Evolutionary conservation across 495 filamentous ascomycete species (phyloP).

Genomic region (Hypoxylon lenormandii): DNA sequence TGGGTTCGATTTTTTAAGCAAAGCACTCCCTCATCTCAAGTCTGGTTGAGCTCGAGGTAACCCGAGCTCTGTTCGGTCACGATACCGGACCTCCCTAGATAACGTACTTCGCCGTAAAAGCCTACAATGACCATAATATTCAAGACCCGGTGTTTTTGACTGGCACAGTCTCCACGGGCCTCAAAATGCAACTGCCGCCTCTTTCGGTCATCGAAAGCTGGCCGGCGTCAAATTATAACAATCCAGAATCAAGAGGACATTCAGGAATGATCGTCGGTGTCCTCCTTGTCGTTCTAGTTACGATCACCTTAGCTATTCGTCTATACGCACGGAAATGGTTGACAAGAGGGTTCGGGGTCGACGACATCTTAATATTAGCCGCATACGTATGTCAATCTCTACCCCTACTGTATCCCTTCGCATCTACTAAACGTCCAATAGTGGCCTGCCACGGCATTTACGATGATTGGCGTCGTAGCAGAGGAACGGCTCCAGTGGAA

Average conservation of each 20-base stretch:
- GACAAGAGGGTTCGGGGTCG: constrained; percentile 59
- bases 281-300: constrained; percentile 54
- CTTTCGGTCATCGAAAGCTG: constrained; percentile 59
- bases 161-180: constrained; percentile 1
- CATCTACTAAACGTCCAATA: constrained; percentile 28
- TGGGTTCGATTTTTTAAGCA: constrained; percentile 9
- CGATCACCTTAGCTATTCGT: constrained; percentile 59
- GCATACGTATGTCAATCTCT: constrained; percentile 46
- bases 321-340: constrained; percentile 63
- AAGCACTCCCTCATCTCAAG: not conserved
- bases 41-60: not conserved
- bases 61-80: constrained; percentile 7
- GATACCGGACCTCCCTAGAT: not conserved
- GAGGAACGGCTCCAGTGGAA: constrained; percentile 64
- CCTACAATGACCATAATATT: not conserved
- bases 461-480: constrained; percentile 56
- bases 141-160: not conserved
- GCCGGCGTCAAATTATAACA: constrained; percentile 67
- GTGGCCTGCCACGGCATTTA: constrained; percentile 59
- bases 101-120: constrained; percentile 5
- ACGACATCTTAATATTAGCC: constrained; percentile 64
- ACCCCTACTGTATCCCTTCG: constrained; percentile 15
- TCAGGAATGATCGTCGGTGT: constrained; percentile 59
- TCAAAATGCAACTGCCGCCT: constrained; percentile 62
- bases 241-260: constrained; percentile 65